These are phyloP conservation scores for Echinochloa phyllopogon DNA, from an alignment of 176 grass and related monocot species.

Conservation along the genomic window DNA sequence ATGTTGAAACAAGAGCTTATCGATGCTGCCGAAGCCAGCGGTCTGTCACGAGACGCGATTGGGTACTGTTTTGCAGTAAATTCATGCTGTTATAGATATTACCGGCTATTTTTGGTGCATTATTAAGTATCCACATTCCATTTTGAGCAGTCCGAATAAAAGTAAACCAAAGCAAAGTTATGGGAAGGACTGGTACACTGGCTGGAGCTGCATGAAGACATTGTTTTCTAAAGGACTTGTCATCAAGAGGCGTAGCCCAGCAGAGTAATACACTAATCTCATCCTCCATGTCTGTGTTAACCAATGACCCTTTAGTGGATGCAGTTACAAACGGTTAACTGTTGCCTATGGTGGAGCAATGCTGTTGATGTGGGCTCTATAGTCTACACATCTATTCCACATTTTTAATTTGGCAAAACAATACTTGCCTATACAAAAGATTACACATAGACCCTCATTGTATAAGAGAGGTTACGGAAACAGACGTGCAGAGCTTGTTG, in stretches of 20 bases:
- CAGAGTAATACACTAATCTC: slow-evolving; percentile 58
- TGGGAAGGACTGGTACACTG: slow-evolving; percentile 73
- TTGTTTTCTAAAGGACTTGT: slow-evolving; percentile 61
- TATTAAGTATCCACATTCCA: slow-evolving; percentile 26
- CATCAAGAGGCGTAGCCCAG: slow-evolving; percentile 64
- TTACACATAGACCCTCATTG: background rate
- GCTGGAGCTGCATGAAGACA: slow-evolving; percentile 95
- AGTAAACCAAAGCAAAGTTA: slow-evolving; percentile 67
- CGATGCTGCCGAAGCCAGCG: slow-evolving; percentile 85
- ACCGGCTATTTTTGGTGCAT: slow-evolving; percentile 21
- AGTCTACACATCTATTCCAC: background rate
- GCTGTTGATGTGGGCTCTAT: background rate
- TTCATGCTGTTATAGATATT: background rate
- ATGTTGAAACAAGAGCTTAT: slow-evolving; percentile 93
- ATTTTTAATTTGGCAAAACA: background rate
- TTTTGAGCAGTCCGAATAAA: slow-evolving; percentile 68
- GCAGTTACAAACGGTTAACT: slow-evolving; percentile 1
- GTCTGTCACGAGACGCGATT: slow-evolving; percentile 68
- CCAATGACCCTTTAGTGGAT: background rate
- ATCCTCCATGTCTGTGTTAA: slow-evolving; percentile 21
- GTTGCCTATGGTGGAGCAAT: background rate
- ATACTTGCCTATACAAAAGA: background rate
- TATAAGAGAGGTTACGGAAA: slow-evolving; percentile 7
- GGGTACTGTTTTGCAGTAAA: slow-evolving; percentile 58
- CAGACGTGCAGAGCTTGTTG: background rate